Conservation (phyloP, 345 rosid species). For the Clarkia xantiana region DNA sequence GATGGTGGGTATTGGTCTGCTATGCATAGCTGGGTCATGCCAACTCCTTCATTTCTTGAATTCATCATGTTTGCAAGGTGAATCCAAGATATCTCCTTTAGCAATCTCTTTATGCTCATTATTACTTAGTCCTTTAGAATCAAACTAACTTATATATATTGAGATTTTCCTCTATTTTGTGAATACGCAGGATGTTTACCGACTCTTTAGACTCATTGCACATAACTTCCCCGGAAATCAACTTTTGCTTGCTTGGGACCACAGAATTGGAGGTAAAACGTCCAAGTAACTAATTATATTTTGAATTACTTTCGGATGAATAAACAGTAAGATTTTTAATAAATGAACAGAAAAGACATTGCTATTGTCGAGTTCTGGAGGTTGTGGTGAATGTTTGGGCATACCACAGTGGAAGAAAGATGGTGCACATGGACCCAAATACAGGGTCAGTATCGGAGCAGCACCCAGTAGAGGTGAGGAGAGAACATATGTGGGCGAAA, state of each 20-base stretch:
- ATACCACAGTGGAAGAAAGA: slow-evolving; percentile 71
- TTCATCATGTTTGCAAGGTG: slow-evolving; percentile 86
- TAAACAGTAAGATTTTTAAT: neutral
- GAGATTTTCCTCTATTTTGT: neutral
- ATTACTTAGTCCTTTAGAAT: neutral
- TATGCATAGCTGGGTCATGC: slow-evolving; percentile 96
- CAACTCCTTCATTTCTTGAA: slow-evolving; percentile 86
- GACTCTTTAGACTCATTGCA: slow-evolving; percentile 82
- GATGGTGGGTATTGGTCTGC: slow-evolving; percentile 90
- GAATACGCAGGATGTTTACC: slow-evolving; percentile 61
- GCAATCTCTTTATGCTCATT: neutral
- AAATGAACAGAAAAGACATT: slow-evolving; percentile 54
- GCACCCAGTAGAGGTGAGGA: slow-evolving; percentile 50
- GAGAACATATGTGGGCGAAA: slow-evolving; percentile 59
- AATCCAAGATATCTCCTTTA: neutral
- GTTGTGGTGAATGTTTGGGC: slow-evolving; percentile 88
- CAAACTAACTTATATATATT: neutral
- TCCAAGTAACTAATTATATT: neutral
- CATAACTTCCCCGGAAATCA: slow-evolving; percentile 22
- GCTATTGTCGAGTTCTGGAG: slow-evolving; percentile 84
- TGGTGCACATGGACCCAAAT: slow-evolving; percentile 79
- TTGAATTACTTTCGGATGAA: neutral
- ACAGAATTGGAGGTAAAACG: slow-evolving; percentile 41
- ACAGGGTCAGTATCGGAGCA: slow-evolving; percentile 64
- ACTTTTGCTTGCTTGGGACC: slow-evolving; percentile 50